A percentile compares a stretch with the other conserved stretches of the same genome.
Conservation (phyloP, 176 grass and related monocot genomes). For the barley (Hordeum vulgare) region MorexV3_pseudomolecules_assembly NC_058522.1:558765809-558766308, state of each 20-base stretch:
- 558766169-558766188: not conserved
- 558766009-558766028: not conserved
- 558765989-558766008: not conserved
- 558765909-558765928: not conserved
- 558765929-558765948: not conserved
- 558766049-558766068: not conserved
- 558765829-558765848: constrained; percentile 49
- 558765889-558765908: not conserved
- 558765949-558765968: not conserved
- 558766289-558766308: not conserved
- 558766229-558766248: not conserved
- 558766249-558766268: not conserved
- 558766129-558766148: not conserved
- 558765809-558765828: constrained; percentile 53
- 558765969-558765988: not conserved
- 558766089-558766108: no score
- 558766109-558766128: no score
- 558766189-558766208: constrained; percentile 12
- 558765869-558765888: constrained; percentile 45
- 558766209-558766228: not conserved
- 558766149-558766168: not conserved
- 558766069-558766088: not conserved
- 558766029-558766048: no score
- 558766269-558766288: not conserved
- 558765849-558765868: constrained; percentile 2